These are phyloP conservation scores for Gentiana dahurica DNA, from an alignment of 257 asterid species.

Conservation along the genomic window DNA sequence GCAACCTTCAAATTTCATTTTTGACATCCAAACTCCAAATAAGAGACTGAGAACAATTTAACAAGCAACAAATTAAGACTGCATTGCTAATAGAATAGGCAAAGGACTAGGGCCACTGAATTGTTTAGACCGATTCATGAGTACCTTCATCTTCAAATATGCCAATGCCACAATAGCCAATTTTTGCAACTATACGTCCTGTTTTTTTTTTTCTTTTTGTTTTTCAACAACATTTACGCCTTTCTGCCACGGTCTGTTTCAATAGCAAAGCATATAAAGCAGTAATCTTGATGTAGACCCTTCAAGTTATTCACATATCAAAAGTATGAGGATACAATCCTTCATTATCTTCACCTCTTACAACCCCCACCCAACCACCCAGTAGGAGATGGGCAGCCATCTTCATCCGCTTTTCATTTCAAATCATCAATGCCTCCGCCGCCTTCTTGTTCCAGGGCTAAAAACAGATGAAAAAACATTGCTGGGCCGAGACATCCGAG, in stretches of 20 bases:
- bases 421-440: constrained; percentile 37
- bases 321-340: constrained; percentile 1
- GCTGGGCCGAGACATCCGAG: constrained; percentile 38
- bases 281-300: constrained; percentile 9
- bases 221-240: not conserved
- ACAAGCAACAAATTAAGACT: not conserved
- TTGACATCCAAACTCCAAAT: too few relatives aligned
- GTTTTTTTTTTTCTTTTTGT: constrained; percentile 6
- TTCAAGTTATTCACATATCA: constrained; percentile 21
- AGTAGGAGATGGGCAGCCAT: constrained; percentile 21
- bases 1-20: too few relatives aligned
- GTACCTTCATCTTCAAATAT: constrained; percentile 20
- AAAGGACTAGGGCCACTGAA: not conserved
- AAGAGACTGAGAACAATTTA: not conserved
- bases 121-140: not conserved
- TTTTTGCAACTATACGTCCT: constrained; percentile 4
- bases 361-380: not conserved
- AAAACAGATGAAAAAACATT: constrained; percentile 35
- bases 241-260: not conserved
- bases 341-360: not conserved
- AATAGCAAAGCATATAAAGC: constrained; percentile 1
- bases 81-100: too few relatives aligned
- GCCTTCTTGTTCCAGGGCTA: constrained; percentile 34
- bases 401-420: constrained; percentile 24
- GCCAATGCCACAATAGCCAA: constrained; percentile 7